Base-by-base conservation (phyloP, 75 land plant species). In the Larix kaempferi region DNA sequence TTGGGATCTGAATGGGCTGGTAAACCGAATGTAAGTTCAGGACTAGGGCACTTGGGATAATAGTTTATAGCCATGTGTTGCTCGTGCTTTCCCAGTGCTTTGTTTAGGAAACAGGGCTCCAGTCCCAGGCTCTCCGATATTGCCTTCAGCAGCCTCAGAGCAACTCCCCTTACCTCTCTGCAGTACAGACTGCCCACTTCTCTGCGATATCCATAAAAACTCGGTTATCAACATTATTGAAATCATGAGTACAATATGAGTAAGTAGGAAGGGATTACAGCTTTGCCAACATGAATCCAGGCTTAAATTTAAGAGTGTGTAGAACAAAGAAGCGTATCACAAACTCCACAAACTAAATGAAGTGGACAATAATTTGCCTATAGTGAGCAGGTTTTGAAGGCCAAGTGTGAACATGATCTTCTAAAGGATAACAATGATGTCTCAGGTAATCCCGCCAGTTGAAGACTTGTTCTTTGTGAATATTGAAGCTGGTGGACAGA, bases 21-120 rank as follows among this genome's bases (percentile, higher is more conserved):
- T 21, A 92, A 76, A 4, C 94, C 94, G 21, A 83, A 84, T 10
- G 92, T 92, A 3, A 89, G 84, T 44, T 85, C 89, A 55, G 94
- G 94, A 57, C 89, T 83, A 5, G 92, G 94, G 74, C 94, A 89
- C 19, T 86, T 82, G 13, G 94, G 94, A 58, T 92, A 92, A 80
- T 84, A 89, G 77, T 92, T 92, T 49, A 90, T 25, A 1, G 84
- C 85, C 89, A 90, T 87, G 73, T 87, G 89, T 29, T 87, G 87
- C 10, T 80, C 86, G 22, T 89, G 85, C 49, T 79, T 79, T 16
- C 92, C 86, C 27, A 88, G 13, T 6, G 84, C 80, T 29, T 82
- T 82, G 41, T 71, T 78, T 29, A 88, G 76, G 78, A 80, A 73
- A 14, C 86, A 76, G 21, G 37, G 64, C 4, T 84, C 80, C n/a